Evolutionary conservation across 345 rosid genomes (phyloP), one percentile per base, ranked within the genome.

Genomic region (Linum trigynum): DNA sequence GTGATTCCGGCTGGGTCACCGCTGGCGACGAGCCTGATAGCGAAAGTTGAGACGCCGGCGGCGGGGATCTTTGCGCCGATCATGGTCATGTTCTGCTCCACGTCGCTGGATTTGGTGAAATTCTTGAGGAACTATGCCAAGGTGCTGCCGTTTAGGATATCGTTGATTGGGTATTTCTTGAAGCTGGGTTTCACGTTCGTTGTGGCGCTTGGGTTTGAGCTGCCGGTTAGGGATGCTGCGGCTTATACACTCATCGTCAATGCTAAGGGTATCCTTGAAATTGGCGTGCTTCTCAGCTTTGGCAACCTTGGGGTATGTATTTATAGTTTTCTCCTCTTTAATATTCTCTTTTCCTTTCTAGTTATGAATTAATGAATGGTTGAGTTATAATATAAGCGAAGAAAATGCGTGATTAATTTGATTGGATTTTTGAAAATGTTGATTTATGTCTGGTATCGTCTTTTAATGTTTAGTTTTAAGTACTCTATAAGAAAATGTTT

Each of bases 1-100:
- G 17, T 62, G 16, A 43, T 62, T 5, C 65, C 65, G 0, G 65
- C 65, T n/a, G 65, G 65, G n/a, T 62, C 65, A 3, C 65, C 65
- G 15, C 40, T 62, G 50, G 65, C 65, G 10, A 8, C 16, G 7
- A 41, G 35, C 17, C 5, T 62, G 48, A 43, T 62, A 12, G 5
- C 23, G 17, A 62, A 39, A 32, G 16, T 62, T 5, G 65, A 62
- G 1, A 62, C 50, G 9, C 1, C 7, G 14, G 50, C 40, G 11
- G 14, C 43, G 3, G 45, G 65, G 16, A 11, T 41, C 7, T 15
- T 62, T 14, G 23, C 40, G 3, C 65, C 65, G 1, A 38, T 62
- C 51, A 5, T 62, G 2, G 15, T 39, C 48, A 39, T 41, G 32
- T 62, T 39, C 32, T 39, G 43, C 16, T 38, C 65, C 41, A 62